Conservation (phyloP, 2,329 filamentous ascomycete genomes). For the Pseudonectria buxi region DNA sequence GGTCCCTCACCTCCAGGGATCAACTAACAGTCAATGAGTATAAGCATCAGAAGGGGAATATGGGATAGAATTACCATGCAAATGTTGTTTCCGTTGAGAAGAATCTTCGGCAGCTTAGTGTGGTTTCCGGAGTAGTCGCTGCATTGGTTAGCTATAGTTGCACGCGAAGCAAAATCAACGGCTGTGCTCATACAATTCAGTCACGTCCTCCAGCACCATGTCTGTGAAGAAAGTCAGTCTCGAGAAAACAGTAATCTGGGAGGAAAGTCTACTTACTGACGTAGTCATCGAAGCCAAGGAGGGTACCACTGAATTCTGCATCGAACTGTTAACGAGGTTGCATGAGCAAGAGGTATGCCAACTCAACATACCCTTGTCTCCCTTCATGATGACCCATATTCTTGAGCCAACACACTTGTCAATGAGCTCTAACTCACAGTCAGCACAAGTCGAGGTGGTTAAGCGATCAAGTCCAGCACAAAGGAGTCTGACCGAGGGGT, state of each 20-base stretch:
- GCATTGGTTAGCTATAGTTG: slow-evolving; percentile 15
- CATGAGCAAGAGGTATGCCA: slow-evolving; percentile 1
- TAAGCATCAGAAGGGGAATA: not conserved
- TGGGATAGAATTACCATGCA: slow-evolving; percentile 76
- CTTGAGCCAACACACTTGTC: slow-evolving; percentile 97
- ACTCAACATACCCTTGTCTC: slow-evolving; percentile 71
- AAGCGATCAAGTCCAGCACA: not conserved
- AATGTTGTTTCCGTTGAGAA: slow-evolving; percentile 96
- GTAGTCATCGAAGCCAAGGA: slow-evolving; percentile 97
- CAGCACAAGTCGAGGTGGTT: slow-evolving; percentile 7
- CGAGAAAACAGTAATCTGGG: not conserved
- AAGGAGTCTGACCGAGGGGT: slow-evolving; percentile 51
- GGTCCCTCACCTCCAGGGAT: slow-evolving; percentile 75
- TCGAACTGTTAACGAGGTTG: slow-evolving; percentile 8
- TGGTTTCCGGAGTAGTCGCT: slow-evolving; percentile 89
- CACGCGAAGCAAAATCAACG: not conserved
- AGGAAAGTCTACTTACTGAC: slow-evolving; percentile 69
- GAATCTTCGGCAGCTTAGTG: slow-evolving; percentile 85
- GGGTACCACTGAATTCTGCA: slow-evolving; percentile 87
- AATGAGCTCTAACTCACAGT: slow-evolving; percentile 68
- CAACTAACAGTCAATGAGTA: slow-evolving; percentile 42
- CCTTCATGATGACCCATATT: slow-evolving; percentile 99
- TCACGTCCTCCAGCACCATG: slow-evolving; percentile 97
- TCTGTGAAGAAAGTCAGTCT: slow-evolving; percentile 48
- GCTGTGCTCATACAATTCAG: slow-evolving; percentile 67